Evolutionary conservation across 2,329 filamentous ascomycete genomes (phyloP), one percentile per base, ranked within the genome.

Genomic region (Exutisphaerella laricina): DNA sequence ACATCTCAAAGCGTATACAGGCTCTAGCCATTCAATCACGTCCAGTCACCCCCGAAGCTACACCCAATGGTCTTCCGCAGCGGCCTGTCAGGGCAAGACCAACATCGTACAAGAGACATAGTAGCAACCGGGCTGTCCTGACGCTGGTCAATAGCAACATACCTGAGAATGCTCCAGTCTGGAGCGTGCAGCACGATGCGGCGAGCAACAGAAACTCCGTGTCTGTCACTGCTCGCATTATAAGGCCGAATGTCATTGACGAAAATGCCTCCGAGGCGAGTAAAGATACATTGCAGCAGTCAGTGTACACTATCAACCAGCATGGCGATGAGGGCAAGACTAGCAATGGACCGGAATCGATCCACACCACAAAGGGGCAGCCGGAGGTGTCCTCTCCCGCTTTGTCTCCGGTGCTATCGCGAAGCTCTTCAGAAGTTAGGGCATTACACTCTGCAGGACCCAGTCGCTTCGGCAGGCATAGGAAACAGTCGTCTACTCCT

Each of bases 1-100:
- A 87, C 54, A 96, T 98, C 48, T 94, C 90, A 3, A 87, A 90
- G 63, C 83, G 92, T 30, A 97, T 97, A 63, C 94, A 95, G 65
- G 88, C 89, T 5, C 72, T 98, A 40, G 86, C 95, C 9, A 35
- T 48, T 13, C 46, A 48, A 17, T 37, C 42, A n/a, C 36, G 48
- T 8, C 45, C 51, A 3, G 28, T 53, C 17, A 45, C 49, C 5
- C 46, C 48, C n/a, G 49, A 50, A 10, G 41, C 36, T 5, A 41
- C 47, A 10, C 39, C 53, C 17, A 42, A 41, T 18, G 41, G 45
- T 10, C 23, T 41, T 3, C 16, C 43, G 5, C 39, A 33, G 4
- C 33, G 37, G 43, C 50, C 21, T 39, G 48, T 5, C 49, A 47
- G 20, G 28, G 13, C 8, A 45, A 48, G 55, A 16, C 45, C 49